Base-by-base conservation (phyloP, 1,284 basidiomycete genomes). In the Leccinum griseonigrum region DNA sequence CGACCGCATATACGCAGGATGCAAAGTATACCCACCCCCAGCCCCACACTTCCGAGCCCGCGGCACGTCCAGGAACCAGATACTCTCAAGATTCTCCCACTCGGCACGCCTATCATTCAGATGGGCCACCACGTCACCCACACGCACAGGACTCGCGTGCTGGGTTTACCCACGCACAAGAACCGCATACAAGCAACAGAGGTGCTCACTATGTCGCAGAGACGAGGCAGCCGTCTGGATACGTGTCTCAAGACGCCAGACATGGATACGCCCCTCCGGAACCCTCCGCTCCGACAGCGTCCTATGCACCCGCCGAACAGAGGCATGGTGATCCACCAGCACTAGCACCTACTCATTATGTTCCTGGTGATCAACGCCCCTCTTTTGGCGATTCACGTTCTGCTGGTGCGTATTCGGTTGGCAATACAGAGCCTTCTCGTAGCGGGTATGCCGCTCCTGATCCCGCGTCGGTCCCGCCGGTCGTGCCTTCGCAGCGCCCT, bases 341-440 rank as follows among this genome's bases (percentile, higher is more conserved):
- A 4, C 60, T 60, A 36, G 54, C 65, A 5, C 60, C 59, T 43
- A 60, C 66, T 29, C 66, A 68, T 40, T 71, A 68, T 46, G 60
- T 72, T 46, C 48, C 72, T 16, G 59, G 58, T 6, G 63, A 63
- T 43, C 70, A 70, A 3, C 65, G 69, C 7, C 13, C 71, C 36
- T 59, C 69, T 11, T 72, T 73, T 61, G 60, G 59, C 9, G 72
- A 73, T 60, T 60, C 71, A n/a, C 70, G 72, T 54, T 54, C 71
- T 50, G 51, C 57, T 8, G 58, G 60, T 60, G 50, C 61, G n/a
- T 70, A 73, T 58, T 56, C 63, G 2, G 50, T 59, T 2, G 29
- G 54, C 6, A 63, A 55, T 22, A 52, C 16, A 43, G 69, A 69
- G n/a, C 38, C 69, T 32, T 55, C 70, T 38, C 57, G 69, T 26